Conservation (phyloP, 441 rosid genomes). For the Gossypium trilobum region DNA sequence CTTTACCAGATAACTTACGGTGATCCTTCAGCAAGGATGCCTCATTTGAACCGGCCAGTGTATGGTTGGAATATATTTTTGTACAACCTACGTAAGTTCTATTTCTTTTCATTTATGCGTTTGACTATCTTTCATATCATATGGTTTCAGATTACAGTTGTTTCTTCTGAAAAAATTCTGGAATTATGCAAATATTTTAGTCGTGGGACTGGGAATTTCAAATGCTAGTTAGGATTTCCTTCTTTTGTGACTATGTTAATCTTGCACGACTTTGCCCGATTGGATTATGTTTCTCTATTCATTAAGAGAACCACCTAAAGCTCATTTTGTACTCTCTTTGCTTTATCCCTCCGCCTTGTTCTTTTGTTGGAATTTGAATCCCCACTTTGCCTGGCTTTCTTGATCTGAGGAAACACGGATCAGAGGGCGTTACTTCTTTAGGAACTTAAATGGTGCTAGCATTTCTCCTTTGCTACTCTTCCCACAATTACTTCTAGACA, state of each 20-base stretch:
- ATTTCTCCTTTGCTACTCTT: not conserved
- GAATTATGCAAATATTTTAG: not conserved
- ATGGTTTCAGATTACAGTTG: not conserved
- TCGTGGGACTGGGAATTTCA: not conserved
- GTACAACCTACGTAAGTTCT: conserved; percentile 64
- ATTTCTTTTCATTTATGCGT: conserved; percentile 4
- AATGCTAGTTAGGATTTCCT: not conserved
- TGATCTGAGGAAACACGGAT: not conserved
- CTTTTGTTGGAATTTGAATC: not conserved
- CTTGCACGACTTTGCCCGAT: not conserved
- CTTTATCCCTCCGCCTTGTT: not conserved
- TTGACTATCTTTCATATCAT: not conserved
- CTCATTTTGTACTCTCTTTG: not conserved
- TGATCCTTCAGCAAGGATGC: conserved; percentile 81
- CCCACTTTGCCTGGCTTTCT: not conserved
- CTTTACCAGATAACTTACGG: conserved; percentile 74
- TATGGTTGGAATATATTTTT: conserved; percentile 62
- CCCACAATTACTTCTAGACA: not conserved
- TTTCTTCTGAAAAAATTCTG: not conserved
- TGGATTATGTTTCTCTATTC: not conserved
- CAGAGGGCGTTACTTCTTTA: not conserved
- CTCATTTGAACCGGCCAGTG: conserved; percentile 46
- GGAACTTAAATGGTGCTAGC: not conserved
- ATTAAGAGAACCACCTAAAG: not conserved
- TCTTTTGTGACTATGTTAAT: not conserved